Percentiles rank a stretch among this genome's conserved stretches.
phyloP scores from a whole-genome alignment of 2,329 filamentous ascomycete species.

The Diplodia intermedia region DNA sequence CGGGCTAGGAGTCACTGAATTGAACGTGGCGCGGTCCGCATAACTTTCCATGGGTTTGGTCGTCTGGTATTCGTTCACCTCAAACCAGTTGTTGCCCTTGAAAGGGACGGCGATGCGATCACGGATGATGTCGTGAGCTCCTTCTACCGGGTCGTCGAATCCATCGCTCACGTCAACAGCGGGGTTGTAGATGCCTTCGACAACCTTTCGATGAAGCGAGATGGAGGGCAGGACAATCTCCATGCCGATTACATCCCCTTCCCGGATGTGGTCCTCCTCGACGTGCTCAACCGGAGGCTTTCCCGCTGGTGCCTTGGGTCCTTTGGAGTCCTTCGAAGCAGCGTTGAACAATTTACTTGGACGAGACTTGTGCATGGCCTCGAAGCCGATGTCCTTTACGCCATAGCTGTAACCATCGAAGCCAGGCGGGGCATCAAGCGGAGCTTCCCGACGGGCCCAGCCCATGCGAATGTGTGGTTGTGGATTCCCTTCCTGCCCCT shows the following conservation, averaged over 20 bases:
- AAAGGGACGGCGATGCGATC: conserved; percentile 95
- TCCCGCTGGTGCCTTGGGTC: conserved; percentile 44
- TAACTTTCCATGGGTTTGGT: conserved; percentile 83
- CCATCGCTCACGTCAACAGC: conserved; percentile 72
- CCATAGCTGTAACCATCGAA: conserved; percentile 95
- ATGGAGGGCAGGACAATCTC: conserved; percentile 91
- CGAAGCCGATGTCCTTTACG: conserved; percentile 85
- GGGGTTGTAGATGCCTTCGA: conserved; percentile 86
- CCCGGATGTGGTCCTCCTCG: conserved; percentile 75
- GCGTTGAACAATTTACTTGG: conserved; percentile 79
- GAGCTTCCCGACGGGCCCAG: conserved; percentile 81
- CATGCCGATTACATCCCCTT: conserved; percentile 92
- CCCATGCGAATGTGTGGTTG: conserved; percentile 76
- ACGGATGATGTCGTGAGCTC: conserved; percentile 81
- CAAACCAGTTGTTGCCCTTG: conserved; percentile 92
- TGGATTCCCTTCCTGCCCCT: conserved; percentile 54
- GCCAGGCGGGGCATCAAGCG: conserved; percentile 81
- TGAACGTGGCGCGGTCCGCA: conserved; percentile 55
- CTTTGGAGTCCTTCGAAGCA: conserved; percentile 49
- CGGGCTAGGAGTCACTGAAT: conserved; percentile 76
- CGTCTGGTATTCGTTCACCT: conserved; percentile 86
- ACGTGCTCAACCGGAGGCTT: conserved; percentile 53
- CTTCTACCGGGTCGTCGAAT: conserved; percentile 62
- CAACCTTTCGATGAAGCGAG: conserved; percentile 83
- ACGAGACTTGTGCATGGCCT: conserved; percentile 91